Base-by-base conservation (phyloP, 2,329 filamentous ascomycete genomes). In the Ascochyta clinopodiicola region DNA sequence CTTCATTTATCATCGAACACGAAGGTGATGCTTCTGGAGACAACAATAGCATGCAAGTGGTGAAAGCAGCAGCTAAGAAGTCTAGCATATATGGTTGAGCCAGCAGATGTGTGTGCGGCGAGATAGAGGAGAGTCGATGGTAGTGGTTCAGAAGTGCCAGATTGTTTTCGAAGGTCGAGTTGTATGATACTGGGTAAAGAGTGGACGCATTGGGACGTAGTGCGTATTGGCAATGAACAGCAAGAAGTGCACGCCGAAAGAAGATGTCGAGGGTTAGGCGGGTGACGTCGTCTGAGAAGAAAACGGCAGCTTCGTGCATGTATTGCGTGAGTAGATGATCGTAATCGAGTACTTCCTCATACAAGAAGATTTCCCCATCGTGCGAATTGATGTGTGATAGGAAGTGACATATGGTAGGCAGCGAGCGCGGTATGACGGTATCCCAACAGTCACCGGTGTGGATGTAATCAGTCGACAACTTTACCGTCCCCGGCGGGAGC, bases 161-260 rank as follows among this genome's bases (percentile, higher is more conserved):
- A 17, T 66, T 65, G 34, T 62, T 69, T 47, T 72, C 70, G 7
- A 74, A 57, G 19, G 67, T 70, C 19, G 70, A 68, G 64, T 70
- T 73, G 49, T 74, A 73, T 1, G 70, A 72, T 6, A 61, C 58
- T 15, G 67, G 57, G 43, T 66, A 72, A 4, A 62, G n/a, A 17
- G 47, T 39, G 12, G 58, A 53, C 4, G 67, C 69, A 5, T 66
- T 53, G 0, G 57, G 53, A 13, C 59, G 51, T 10, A 68, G 48
- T 3, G 69, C 67, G 48, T 68, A 65, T 13, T 56, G 51, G 4
- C 66, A 62, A 50, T 74, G 70, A 10, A 74, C 56, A 3, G 61
- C 59, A 8, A 71, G 58, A 19, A 72, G 62, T 25, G 64, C 44
- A 6, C 69, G 65, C 3, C 70, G 66, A 32, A 72, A 63, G 44